These are phyloP conservation scores for Logfia minima DNA, from an alignment of 129 eudicot species.

Conservation along the genomic window DNA sequence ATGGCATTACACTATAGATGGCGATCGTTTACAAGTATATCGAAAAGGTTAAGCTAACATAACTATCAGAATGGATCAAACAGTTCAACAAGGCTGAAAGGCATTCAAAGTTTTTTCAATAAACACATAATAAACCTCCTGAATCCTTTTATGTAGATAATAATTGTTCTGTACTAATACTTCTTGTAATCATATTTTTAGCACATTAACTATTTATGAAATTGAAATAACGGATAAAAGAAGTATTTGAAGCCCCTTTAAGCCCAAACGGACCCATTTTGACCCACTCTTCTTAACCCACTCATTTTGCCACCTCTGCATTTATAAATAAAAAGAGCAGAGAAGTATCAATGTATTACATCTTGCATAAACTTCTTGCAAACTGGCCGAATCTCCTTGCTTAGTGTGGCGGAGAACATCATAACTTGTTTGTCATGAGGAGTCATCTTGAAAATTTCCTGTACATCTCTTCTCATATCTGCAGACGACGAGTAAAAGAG, in stretches of 20 bases:
- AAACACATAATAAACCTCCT: not conserved
- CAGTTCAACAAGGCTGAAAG: not conserved
- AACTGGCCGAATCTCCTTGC: constrained; percentile 98
- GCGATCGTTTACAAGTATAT: not conserved
- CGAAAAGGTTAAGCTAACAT: not conserved
- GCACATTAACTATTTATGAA: too few species aligned
- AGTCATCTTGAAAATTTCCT: constrained; percentile 92
- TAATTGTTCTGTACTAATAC: too few species aligned
- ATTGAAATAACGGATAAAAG: too few species aligned
- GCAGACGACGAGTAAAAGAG: constrained; percentile 16
- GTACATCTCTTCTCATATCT: constrained; percentile 98
- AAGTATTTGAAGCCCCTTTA: not conserved
- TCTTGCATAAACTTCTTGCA: constrained; percentile 99
- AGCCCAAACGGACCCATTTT: not conserved
- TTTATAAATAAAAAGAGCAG: not conserved
- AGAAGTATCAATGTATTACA: constrained; percentile 56
- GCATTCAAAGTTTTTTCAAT: not conserved
- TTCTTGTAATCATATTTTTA: too few species aligned
- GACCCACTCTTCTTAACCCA: not conserved
- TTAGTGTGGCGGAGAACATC: constrained; percentile 96
- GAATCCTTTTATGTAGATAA: too few species aligned
- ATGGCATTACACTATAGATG: not conserved
- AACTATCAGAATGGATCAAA: not conserved
- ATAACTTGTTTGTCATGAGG: constrained; percentile 99
- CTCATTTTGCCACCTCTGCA: not conserved